Evolutionary conservation across 2,329 filamentous ascomycete species (phyloP), one percentile per base, ranked within the genome.

Genomic region (Phyllosticta citrichinensis): DNA sequence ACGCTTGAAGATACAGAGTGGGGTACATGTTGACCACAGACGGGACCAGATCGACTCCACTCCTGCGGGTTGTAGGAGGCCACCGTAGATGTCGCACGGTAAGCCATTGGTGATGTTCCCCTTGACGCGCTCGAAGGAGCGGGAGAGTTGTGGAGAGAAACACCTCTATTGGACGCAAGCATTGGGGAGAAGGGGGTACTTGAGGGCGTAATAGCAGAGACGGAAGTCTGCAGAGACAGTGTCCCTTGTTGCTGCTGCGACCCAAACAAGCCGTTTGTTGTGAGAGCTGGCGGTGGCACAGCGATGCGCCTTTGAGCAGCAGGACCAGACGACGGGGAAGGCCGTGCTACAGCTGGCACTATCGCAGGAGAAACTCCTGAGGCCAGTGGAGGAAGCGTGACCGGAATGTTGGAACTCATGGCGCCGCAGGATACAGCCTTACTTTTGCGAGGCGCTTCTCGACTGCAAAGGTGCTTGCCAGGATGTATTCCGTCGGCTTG

Each of bases 41-140:
- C 55, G 24, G 33, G 59, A 24, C 50, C 30, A 60, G 68, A 68
- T 62, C 74, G 72, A 65, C 70, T 73, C 78, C 78, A 80, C 74
- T 80, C 77, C 66, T 76, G 75, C 40, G 78, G 78, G 66, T 80
- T 79, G 70, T 80, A 80, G 1, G 64, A 68, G 68, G 72, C 70
- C 50, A 70, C 68, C 47, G 66, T 66, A 55, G 68, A 62, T 60
- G 63, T 62, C 62, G 65, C 68, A 65, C 70, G 69, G 68, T 71
- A 68, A 9, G 73, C 70, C 72, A 75, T 72, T 56, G 72, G 69
- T 56, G 70, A 72, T 11, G 64, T 61, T 52, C 63, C 52, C n/a
- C 70, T 68, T 22, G 69, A 70, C 19, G 69, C 65, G 56, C 70
- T 66, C 68, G 71, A 71, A 40, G 69, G 63, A 62, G 71, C 71